Base-by-base conservation (phyloP, 108 stramenopile genomes). In the Nannochloropsis salina region DNA sequence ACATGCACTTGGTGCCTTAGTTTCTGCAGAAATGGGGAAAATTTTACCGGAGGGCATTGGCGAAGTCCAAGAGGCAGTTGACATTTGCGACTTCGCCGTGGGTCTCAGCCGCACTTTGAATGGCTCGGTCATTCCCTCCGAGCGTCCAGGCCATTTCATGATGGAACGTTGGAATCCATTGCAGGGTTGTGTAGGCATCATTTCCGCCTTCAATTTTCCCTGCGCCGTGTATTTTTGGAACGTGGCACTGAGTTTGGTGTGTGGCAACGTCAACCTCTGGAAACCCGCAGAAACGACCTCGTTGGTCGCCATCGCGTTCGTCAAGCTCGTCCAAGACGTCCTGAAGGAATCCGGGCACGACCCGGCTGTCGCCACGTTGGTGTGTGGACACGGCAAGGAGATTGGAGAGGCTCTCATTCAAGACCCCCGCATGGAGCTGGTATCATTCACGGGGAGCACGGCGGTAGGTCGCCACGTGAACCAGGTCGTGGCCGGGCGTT, bases 151-250 rank as follows among this genome's bases (percentile, higher is more conserved):
- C 12, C 90, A 90, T 79, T 22, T 79, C 9, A 81, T 90, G 81
- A 84, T 90, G 83, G 90, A 90, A 74, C 43, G 31, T 4, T 90
- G 85, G 82, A 90, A 90, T 44, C 90, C 90, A 10, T 47, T 90
- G 31, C 61, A 74, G 15, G 90, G 90, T 40, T 81, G 41, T 31
- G 79, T 88, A 15, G 90, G 86, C 84, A 89, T 90, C 85, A 85
- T 90, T 84, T 82, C 90, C 42, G 90, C 90, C 43, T 90, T 89
- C 88, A 90, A 90, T 86, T 90, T 90, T 44, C 90, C 90, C 42
- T 21, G 41, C 12, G 90, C 90, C 43, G 90, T 90, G 31, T 85
- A 84, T 22, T 85, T 85, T 44, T 90, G 90, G 90, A 90, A 90
- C 88, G 31, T 86, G 42, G 83, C 88, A 42, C 41, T 90, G 41